Base-by-base conservation (phyloP, 2,329 filamentous ascomycete species). In the Ophiosphaerella herpotricha region DNA sequence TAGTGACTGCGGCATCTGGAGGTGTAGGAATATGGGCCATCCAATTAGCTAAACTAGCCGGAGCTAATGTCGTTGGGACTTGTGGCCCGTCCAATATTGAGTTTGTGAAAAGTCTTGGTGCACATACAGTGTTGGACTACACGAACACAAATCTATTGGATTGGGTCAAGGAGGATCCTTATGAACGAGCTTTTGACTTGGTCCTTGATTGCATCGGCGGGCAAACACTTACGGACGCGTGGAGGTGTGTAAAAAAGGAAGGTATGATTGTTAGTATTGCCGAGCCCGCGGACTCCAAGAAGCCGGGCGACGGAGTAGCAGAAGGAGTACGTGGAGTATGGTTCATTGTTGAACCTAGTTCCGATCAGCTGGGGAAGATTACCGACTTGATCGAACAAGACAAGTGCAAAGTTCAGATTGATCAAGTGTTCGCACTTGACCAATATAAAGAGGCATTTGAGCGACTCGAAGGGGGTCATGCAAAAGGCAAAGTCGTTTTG, bases 191-290 rank as follows among this genome's bases (percentile, higher is more conserved):
- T 46, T 74, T 77, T 21, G 77, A 80, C 58, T 44, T 80, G 5
- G 72, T 79, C 11, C 50, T 80, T 46, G 78, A 80, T 60, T 75
- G 70, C 41, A 66, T 77, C 33, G 78, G 79, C 7, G 68, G 75
- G 9, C 64, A 66, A 47, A 68, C 73, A 3, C 58, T 78, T 7
- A 61, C 61, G n/a, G 75, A 77, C 58, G 71, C 74, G 1, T 79
- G 77, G 78, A 75, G 68, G 55, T 61, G 59, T 42, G 68, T 75
- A 2, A 74, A 71, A 48, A 66, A 72, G 24, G 60, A 57, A 2
- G 75, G 76, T 0, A 61, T 56, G 18, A 38, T 78, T 16, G 55
- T 78, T 21, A 76, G 74, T 58, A 76, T 78, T 46, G 69, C 65
- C 13, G 70, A 74, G 48, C 70, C 74, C 0, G 71, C 74, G 1